phyloP scores from a whole-genome alignment of 176 grass and related monocot genomes.

The Metroxylon sagu region DNA sequence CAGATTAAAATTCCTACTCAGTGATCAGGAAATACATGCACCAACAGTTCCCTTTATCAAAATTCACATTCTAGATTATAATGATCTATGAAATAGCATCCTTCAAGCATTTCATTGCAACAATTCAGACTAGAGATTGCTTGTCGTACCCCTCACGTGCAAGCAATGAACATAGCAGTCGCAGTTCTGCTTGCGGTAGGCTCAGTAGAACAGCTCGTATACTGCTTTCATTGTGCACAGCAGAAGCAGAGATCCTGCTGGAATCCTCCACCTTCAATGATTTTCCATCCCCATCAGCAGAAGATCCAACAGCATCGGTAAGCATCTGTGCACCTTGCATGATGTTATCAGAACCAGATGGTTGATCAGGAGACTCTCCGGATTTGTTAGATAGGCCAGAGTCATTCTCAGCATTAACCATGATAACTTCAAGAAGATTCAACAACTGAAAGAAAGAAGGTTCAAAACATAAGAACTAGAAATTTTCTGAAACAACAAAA shows the following conservation, averaged over 20 bases:
- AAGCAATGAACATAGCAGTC: slow-evolving; percentile 88
- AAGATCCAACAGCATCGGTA: slow-evolving; percentile 33
- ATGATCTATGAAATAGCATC: too few relatives aligned
- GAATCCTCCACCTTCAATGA: slow-evolving; percentile 32
- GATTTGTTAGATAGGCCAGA: slow-evolving; percentile 51
- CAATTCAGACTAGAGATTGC: too few relatives aligned
- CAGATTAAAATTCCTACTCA: too few relatives aligned
- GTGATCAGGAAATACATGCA: too few relatives aligned
- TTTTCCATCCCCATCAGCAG: slow-evolving; percentile 26
- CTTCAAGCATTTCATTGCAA: too few relatives aligned
- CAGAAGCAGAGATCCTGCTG: slow-evolving; percentile 12
- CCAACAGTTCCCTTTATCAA: too few relatives aligned
- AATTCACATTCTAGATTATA: too few relatives aligned
- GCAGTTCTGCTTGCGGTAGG: slow-evolving; percentile 72
- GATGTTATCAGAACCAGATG: slow-evolving; percentile 55
- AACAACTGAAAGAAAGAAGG: slow-evolving; percentile 51
- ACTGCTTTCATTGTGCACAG: slow-evolving; percentile 22
- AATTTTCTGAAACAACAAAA: too few relatives aligned
- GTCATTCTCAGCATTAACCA: slow-evolving; percentile 76
- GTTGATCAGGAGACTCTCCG: slow-evolving; percentile 44
- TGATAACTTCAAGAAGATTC: slow-evolving; percentile 93
- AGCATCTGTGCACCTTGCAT: slow-evolving; percentile 37
- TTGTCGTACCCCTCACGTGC: slow-evolving; percentile 87
- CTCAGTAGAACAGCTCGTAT: slow-evolving; percentile 50
- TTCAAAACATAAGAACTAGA: background rate